Evolutionary conservation across 2,329 filamentous ascomycete genomes (phyloP).

Genomic region (Pleurostoma richardsiae): DNA sequence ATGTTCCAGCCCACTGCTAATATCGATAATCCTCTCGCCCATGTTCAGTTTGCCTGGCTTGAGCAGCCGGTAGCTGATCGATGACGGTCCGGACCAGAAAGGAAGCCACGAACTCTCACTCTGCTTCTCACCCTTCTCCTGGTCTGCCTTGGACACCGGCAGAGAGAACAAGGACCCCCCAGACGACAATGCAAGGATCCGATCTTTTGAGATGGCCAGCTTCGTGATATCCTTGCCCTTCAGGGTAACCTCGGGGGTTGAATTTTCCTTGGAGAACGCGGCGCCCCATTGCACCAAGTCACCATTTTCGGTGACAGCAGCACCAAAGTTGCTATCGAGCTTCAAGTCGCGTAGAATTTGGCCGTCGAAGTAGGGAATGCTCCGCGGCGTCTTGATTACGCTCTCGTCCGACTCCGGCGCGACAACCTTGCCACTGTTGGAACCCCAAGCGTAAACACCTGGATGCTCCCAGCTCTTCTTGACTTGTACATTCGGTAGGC

Average conservation of each 20-base stretch:
- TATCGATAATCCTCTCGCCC: constrained; percentile 68
- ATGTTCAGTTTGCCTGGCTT: constrained; percentile 59
- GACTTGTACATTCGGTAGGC: constrained; percentile 77
- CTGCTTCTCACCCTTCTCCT: constrained; percentile 56
- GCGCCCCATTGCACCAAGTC: constrained; percentile 90
- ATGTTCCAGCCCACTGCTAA: constrained; percentile 80
- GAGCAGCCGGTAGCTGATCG: constrained; percentile 67
- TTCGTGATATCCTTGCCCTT: constrained; percentile 76
- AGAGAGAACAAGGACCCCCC: constrained; percentile 80
- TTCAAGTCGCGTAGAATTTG: constrained; percentile 83
- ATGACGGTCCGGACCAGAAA: constrained; percentile 53
- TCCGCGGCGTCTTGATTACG: constrained; percentile 72
- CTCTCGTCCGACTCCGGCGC: constrained; percentile 75
- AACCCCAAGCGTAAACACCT: constrained; percentile 91
- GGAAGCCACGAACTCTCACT: constrained; percentile 56
- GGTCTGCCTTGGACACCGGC: constrained; percentile 69
- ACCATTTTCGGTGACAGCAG: constrained; percentile 80
- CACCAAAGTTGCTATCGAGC: constrained; percentile 75
- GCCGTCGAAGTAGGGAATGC: constrained; percentile 78
- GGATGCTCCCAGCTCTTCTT: constrained; percentile 77
- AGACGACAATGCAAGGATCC: constrained; percentile 72
- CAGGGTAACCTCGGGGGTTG: constrained; percentile 65
- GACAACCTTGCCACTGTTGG: constrained; percentile 78
- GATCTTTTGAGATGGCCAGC: constrained; percentile 73
- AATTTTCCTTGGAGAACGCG: constrained; percentile 62